Conservation (phyloP, 345 rosid genomes). For the Murraya koenigii region DNA sequence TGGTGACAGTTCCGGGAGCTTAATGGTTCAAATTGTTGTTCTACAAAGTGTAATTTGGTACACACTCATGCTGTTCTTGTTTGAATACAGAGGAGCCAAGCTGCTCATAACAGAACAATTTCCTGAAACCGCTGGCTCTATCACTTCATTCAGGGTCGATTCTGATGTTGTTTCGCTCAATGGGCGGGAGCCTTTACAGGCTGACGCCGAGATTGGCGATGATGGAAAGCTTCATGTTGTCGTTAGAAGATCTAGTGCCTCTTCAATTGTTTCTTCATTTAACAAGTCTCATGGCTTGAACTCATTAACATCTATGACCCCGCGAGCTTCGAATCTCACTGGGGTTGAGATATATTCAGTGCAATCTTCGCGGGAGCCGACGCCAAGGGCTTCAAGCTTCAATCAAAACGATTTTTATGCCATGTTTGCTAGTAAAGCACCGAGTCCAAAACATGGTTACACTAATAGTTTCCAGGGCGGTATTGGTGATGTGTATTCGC, state of each 20-base stretch:
- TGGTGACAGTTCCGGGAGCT: conserved; percentile 40
- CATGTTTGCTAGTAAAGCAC: conserved; percentile 16
- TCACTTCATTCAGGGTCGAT: conserved; percentile 49
- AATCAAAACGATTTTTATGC: conserved; percentile 46
- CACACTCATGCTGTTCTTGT: conserved; percentile 50
- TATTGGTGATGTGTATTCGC: conserved; percentile 6
- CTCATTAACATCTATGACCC: conserved; percentile 32
- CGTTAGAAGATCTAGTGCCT: conserved; percentile 40
- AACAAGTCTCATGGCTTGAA: conserved; percentile 40
- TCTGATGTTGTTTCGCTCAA: conserved; percentile 53
- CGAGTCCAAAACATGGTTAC: conserved; percentile 15
- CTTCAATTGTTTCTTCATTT: conserved; percentile 39
- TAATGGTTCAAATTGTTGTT: conserved; percentile 55
- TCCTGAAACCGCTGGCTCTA: conserved; percentile 50
- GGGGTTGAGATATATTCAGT: conserved; percentile 53
- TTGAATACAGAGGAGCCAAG: conserved; percentile 52
- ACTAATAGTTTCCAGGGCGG: conserved; percentile 10
- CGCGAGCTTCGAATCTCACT: conserved; percentile 44
- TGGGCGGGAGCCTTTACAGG: conserved; percentile 38
- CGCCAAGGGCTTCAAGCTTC: conserved; percentile 51
- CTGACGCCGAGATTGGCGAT: conserved; percentile 52
- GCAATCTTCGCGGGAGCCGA: conserved; percentile 41
- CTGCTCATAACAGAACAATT: conserved; percentile 47
- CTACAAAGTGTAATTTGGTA: conserved; percentile 53
- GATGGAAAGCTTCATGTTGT: conserved; percentile 54